A percentile compares a stretch with the other conserved stretches of the same genome.
These are phyloP conservation scores for Exophiala spinifera DNA, from an alignment of 2,329 filamentous ascomycete species.

Conservation along the genomic window DNA sequence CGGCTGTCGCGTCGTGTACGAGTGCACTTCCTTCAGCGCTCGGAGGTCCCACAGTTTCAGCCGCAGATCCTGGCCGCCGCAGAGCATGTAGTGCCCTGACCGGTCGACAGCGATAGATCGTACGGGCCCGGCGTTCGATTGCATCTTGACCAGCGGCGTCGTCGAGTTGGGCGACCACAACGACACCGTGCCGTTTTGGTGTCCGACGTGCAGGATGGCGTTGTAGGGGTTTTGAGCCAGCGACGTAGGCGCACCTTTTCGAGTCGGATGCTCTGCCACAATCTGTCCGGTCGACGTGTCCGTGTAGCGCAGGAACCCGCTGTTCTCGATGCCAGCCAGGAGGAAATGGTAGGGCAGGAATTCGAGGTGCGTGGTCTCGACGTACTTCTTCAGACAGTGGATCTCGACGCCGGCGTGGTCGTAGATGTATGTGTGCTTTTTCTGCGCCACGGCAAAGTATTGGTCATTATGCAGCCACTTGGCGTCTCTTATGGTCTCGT, in stretches of 20 bases:
- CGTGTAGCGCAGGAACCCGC: constrained; percentile 86
- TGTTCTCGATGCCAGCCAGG: constrained; percentile 68
- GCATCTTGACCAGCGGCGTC: constrained; percentile 82
- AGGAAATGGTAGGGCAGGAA: constrained; percentile 97
- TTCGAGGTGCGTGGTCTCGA: constrained; percentile 89
- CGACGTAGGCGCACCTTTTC: constrained; percentile 76
- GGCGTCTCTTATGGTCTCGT: constrained; percentile 84
- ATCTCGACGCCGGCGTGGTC: constrained; percentile 86
- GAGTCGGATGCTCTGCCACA: constrained; percentile 80
- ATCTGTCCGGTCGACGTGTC: constrained; percentile 91
- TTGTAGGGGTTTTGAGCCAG: constrained; percentile 89
- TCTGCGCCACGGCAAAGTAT: constrained; percentile 89
- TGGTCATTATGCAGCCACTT: constrained; percentile 95
- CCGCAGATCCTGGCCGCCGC: constrained; percentile 80
- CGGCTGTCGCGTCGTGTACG: constrained; percentile 78
- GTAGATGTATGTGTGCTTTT: constrained; percentile 96
- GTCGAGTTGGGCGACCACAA: constrained; percentile 92
- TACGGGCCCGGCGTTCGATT: constrained; percentile 86
- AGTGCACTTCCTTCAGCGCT: constrained; percentile 89
- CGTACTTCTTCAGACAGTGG: constrained; percentile 84
- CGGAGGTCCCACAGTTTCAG: constrained; percentile 97
- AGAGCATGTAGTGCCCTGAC: constrained; percentile 93
- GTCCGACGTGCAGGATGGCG: constrained; percentile 84
- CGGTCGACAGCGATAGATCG: constrained; percentile 80
- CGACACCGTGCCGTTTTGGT: constrained; percentile 91